Evolutionary conservation across 2,329 filamentous ascomycete genomes (phyloP), one percentile per base, ranked within the genome.

Genomic region (Curvularia sp.): DNA sequence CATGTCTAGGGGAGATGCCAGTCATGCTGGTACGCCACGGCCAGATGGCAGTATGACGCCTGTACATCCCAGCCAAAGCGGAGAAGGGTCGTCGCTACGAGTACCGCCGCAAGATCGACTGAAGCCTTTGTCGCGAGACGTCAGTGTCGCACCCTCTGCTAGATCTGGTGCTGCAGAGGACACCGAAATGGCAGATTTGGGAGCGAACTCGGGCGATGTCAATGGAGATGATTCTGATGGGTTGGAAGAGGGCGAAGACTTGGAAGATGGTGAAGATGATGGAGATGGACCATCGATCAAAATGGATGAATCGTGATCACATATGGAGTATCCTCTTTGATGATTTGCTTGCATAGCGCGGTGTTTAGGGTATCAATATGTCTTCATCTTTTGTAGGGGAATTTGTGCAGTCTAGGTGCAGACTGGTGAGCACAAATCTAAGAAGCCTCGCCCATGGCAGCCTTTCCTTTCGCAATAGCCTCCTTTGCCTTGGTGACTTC

Each of bases 401-500:
- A 18, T 12, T 32, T 51, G 42, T 49, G 56, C 43, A 19, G 43
- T 27, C 10, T 47, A 48, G 36, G 19, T 10, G 30, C 21, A 53
- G 12, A 5, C 25, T 15, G n/a, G 19, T 18, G 42, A 23, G 9
- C 27, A 36, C 23, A 8, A 49, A 27, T 48, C 52, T 63, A 71
- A 32, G 64, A 65, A 27, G 60, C 71, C 64, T 81, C 75, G 32
- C 67, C 64, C 51, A 80, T 65, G 41, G 70, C 74, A 52, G 70
- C 71, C 67, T 77, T 76, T 10, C 77, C 80, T 49, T 75, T 75
- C n/a, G 69, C 71, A 51, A 81, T 66, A 25, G 74, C 76, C 25
- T 73, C 73, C 63, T 76, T 71, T n/a, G 79, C 80, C 53, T 82
- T 82, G 43, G 77, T 78, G 63, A 82, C 69, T 54, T 83, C 79